Evolutionary conservation across 2,329 filamentous ascomycete species (phyloP).

Genomic region (Decorospora gaudefroyi): DNA sequence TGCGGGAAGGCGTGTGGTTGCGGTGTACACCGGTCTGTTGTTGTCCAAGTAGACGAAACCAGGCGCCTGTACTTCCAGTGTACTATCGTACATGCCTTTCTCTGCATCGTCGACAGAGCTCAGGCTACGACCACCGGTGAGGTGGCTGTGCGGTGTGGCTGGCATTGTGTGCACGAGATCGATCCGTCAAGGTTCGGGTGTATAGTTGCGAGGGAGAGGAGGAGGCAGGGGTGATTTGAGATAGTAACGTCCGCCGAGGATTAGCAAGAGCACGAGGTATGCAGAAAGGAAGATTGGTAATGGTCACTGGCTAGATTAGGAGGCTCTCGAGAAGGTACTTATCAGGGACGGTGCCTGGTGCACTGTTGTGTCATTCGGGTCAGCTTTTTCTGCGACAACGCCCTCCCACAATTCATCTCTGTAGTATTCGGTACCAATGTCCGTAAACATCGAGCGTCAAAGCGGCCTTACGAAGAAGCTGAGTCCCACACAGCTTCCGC

Average conservation of each 20-base stretch:
- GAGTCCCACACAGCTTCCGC: conserved; percentile 12
- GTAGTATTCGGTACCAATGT: conserved; percentile 16
- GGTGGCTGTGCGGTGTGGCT: conserved; percentile 22
- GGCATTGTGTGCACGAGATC: conserved; percentile 27
- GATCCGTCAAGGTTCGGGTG: conserved; percentile 1
- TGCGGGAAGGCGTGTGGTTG: conserved; percentile 22
- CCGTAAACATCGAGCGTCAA: conserved; percentile 11
- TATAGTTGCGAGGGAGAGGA: background rate
- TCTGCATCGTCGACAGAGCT: conserved; percentile 41
- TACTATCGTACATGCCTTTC: conserved; percentile 39
- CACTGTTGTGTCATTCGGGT: conserved; percentile 5
- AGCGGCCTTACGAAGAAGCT: conserved; percentile 10
- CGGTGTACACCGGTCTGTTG: conserved; percentile 13
- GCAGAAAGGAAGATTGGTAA: conserved; percentile 17
- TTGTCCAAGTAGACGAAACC: conserved; percentile 36
- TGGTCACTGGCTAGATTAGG: conserved; percentile 11
- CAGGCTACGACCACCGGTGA: conserved; percentile 21
- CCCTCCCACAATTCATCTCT: conserved; percentile 13
- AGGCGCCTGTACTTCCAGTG: conserved; percentile 30
- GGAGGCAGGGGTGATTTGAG: background rate
- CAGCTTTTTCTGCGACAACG: conserved; percentile 13
- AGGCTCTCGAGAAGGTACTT: conserved; percentile 18
- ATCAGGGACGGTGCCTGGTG: conserved; percentile 11
- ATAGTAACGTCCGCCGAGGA: background rate
- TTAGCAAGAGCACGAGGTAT: conserved; percentile 1